Conservation (phyloP, 441 rosid species). For the Pelargonium exstipulatum region DNA sequence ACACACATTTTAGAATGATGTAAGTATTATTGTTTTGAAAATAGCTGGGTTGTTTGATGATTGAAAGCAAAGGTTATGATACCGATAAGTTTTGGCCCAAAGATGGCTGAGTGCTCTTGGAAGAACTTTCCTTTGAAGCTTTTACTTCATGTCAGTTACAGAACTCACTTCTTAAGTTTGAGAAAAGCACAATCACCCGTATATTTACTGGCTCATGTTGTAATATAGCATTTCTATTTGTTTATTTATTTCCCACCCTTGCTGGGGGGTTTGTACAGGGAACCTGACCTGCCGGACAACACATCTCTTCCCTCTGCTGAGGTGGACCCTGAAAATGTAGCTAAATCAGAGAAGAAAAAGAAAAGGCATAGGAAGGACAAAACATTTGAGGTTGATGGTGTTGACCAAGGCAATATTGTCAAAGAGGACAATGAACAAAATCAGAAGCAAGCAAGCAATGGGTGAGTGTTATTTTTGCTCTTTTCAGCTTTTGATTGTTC, state of each 20-base stretch:
- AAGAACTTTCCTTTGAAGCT: too few species aligned
- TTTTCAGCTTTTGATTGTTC: not conserved
- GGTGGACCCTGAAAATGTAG: slow-evolving; percentile 10
- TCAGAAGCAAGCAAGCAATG: slow-evolving; percentile 20
- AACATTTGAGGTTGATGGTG: slow-evolving; percentile 9
- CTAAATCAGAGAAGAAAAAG: slow-evolving; percentile 22
- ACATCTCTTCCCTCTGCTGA: slow-evolving; percentile 13
- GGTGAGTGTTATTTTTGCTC: slow-evolving; percentile 19
- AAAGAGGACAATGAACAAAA: slow-evolving; percentile 23
- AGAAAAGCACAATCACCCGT: not conserved
- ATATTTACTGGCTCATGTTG: not conserved
- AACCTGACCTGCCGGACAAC: slow-evolving; percentile 12
- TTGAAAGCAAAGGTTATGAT: too few species aligned
- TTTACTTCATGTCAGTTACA: not conserved
- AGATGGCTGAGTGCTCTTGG: too few species aligned
- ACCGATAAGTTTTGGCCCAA: too few species aligned
- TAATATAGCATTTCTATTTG: not conserved
- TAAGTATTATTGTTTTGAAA: too few species aligned
- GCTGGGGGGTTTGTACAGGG: slow-evolving; percentile 5
- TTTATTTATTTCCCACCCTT: slow-evolving; percentile 4
- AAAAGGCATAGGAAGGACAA: slow-evolving; percentile 19
- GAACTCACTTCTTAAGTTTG: not conserved
- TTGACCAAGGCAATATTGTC: not conserved
- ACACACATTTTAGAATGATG: too few species aligned
- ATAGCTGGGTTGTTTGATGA: too few species aligned